Evolutionary conservation across 495 filamentous ascomycete species (phyloP).

Genomic region (Talaromyces stipitatus): DNA sequence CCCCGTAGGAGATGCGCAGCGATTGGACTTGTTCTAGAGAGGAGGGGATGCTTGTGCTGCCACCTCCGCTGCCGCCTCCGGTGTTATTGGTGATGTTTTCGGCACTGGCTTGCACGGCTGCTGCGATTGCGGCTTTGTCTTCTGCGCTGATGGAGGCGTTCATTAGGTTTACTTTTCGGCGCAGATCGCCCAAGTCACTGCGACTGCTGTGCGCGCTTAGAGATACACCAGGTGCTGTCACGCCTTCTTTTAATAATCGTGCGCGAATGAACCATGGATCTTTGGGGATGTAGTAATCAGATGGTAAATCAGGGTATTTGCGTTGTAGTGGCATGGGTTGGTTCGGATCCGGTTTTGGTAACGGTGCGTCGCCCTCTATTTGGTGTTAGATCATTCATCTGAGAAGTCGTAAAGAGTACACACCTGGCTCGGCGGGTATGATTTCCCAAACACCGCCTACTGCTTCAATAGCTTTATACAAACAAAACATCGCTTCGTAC

Average conservation of each 20-base stretch:
- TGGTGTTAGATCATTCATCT: neutral
- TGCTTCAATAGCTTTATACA: slow-evolving; percentile 81
- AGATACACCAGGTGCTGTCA: slow-evolving; percentile 42
- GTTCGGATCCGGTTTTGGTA: slow-evolving; percentile 14
- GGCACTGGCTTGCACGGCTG: slow-evolving; percentile 14
- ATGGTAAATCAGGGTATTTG: slow-evolving; percentile 39
- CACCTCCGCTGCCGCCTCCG: slow-evolving; percentile 19
- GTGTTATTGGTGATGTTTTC: slow-evolving; percentile 18
- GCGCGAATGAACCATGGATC: slow-evolving; percentile 95
- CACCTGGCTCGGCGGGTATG: slow-evolving; percentile 34
- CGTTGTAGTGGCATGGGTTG: slow-evolving; percentile 32
- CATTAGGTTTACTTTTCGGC: slow-evolving; percentile 37
- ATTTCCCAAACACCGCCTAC: slow-evolving; percentile 82
- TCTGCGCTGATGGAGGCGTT: slow-evolving; percentile 32
- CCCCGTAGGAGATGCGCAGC: slow-evolving; percentile 32
- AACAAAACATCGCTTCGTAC: slow-evolving; percentile 84
- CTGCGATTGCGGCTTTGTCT: slow-evolving; percentile 30
- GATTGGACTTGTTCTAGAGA: slow-evolving; percentile 30
- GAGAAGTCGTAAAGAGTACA: slow-evolving; percentile 1
- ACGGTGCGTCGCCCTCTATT: slow-evolving; percentile 6
- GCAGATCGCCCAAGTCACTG: slow-evolving; percentile 47
- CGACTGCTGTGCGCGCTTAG: slow-evolving; percentile 49
- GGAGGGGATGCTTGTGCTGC: slow-evolving; percentile 23
- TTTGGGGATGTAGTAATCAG: slow-evolving; percentile 71
- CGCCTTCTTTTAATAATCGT: slow-evolving; percentile 72